These are phyloP conservation scores for Ceratocystis colombiana DNA, from an alignment of 2,329 filamentous ascomycete species.

Conservation along the genomic window DNA sequence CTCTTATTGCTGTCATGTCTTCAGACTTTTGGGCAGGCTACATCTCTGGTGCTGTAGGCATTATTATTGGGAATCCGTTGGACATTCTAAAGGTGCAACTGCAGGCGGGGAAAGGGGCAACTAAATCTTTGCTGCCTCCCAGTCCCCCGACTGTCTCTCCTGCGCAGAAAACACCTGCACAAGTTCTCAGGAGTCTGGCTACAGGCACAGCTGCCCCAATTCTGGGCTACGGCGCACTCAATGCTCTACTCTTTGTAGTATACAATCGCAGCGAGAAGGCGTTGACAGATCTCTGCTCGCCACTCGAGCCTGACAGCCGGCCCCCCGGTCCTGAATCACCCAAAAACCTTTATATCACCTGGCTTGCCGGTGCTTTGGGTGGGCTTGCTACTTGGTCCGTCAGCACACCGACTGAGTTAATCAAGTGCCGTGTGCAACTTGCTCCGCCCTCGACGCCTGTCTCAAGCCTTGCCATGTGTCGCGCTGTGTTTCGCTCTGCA, in stretches of 20 bases:
- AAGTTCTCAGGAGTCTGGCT: constrained; percentile 34
- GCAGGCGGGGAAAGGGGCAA: constrained; percentile 45
- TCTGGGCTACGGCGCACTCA: constrained; percentile 80
- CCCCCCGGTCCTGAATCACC: constrained; percentile 35
- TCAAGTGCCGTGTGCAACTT: constrained; percentile 82
- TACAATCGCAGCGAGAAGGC: constrained; percentile 74
- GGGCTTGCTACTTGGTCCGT: constrained; percentile 79
- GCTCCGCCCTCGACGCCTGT: constrained; percentile 28
- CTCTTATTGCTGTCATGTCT: constrained; percentile 44
- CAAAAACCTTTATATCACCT: constrained; percentile 51
- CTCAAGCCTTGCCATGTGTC: constrained; percentile 48
- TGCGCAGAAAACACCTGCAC: background rate
- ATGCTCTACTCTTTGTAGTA: constrained; percentile 77
- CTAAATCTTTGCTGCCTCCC: constrained; percentile 20
- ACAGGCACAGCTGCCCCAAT: constrained; percentile 74
- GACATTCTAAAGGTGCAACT: constrained; percentile 56
- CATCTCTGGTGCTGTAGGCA: constrained; percentile 72
- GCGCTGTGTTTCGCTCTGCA: constrained; percentile 45
- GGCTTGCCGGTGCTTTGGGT: constrained; percentile 67
- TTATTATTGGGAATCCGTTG: constrained; percentile 80
- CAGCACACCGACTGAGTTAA: constrained; percentile 77
- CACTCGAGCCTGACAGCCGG: background rate
- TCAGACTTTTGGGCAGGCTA: constrained; percentile 93
- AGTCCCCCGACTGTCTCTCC: background rate
- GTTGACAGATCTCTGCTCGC: constrained; percentile 37